Evolutionary conservation across 345 rosid genomes (phyloP).

Genomic region (Laguncularia racemosa): DNA sequence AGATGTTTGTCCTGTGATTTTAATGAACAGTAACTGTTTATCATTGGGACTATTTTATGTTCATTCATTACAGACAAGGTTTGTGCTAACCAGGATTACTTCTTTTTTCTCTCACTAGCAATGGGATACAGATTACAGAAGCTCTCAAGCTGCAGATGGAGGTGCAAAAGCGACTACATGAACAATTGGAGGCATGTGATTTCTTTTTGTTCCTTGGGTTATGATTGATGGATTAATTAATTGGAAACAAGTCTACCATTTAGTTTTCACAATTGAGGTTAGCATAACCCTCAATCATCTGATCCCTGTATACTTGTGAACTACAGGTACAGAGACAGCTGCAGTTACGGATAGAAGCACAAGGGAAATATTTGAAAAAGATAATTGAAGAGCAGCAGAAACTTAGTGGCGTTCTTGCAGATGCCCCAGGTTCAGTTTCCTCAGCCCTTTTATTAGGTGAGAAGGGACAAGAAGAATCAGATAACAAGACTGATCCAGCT

Average conservation of each 20-base stretch:
- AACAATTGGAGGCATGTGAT: slow-evolving; percentile 88
- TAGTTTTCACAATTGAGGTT: neutral
- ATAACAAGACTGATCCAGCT: slow-evolving; percentile 71
- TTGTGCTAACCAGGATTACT: no score
- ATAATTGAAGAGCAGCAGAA: slow-evolving; percentile 97
- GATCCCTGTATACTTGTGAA: slow-evolving; percentile 1
- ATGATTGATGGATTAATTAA: no score
- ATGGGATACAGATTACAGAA: slow-evolving; percentile 99
- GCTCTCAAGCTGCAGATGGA: slow-evolving; percentile 99
- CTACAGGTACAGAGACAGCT: slow-evolving; percentile 94
- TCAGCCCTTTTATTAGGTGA: slow-evolving; percentile 41
- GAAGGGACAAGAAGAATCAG: slow-evolving; percentile 50
- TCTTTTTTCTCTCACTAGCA: slow-evolving; percentile 24
- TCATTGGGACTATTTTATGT: neutral
- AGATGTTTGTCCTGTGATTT: neutral
- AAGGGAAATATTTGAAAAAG: slow-evolving; percentile 94
- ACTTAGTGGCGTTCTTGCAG: slow-evolving; percentile 63
- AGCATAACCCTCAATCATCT: neutral
- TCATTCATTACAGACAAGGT: neutral
- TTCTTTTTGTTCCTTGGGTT: neutral
- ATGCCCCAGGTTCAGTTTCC: slow-evolving; percentile 35
- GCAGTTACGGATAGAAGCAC: slow-evolving; percentile 96
- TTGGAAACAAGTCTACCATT: neutral
- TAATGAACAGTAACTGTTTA: slow-evolving; percentile 1
- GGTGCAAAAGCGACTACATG: slow-evolving; percentile 93